Evolutionary conservation across 805 yeast genomes (phyloP).

Genomic region (Crinitomyces ghanaensis): DNA sequence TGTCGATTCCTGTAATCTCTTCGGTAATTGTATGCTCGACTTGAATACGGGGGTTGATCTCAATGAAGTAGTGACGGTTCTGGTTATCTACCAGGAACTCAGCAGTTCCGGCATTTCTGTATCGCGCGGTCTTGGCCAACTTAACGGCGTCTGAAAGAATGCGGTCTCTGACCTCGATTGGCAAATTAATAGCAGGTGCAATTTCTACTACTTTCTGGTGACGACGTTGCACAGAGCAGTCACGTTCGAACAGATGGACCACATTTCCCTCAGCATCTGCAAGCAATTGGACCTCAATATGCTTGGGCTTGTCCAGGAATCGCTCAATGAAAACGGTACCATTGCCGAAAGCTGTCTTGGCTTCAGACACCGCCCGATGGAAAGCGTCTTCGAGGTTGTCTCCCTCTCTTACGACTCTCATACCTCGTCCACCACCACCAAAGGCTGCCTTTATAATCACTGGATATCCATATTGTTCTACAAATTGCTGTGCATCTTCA

Average conservation of each 20-base stretch:
- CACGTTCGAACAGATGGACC: slow-evolving; percentile 92
- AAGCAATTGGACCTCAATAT: slow-evolving; percentile 90
- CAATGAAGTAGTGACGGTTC: slow-evolving; percentile 94
- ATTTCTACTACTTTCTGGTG: slow-evolving; percentile 98
- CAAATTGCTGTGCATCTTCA: slow-evolving; percentile 71
- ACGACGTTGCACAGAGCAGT: slow-evolving; percentile 99
- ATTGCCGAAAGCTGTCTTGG: slow-evolving; percentile 90
- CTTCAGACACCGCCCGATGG: slow-evolving; percentile 87
- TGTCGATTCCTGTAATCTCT: slow-evolving; percentile 95
- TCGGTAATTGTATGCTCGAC: slow-evolving; percentile 98
- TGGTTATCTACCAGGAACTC: slow-evolving; percentile 90
- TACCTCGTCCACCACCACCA: slow-evolving; percentile 99
- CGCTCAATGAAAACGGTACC: slow-evolving; percentile 98
- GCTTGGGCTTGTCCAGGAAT: slow-evolving; percentile 90
- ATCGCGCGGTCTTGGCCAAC: slow-evolving; percentile 77
- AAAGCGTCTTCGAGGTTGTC: slow-evolving; percentile 89
- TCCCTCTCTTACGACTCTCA: slow-evolving; percentile 97
- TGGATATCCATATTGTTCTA: slow-evolving; percentile 78
- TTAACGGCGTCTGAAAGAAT: slow-evolving; percentile 91
- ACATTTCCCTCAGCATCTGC: slow-evolving; percentile 94
- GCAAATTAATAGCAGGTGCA: slow-evolving; percentile 92
- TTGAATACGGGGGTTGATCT: slow-evolving; percentile 95
- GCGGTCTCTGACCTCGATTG: slow-evolving; percentile 74
- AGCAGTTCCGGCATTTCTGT: slow-evolving; percentile 97
- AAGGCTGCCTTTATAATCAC: slow-evolving; percentile 97